A percentile compares a stretch with the other conserved stretches of the same genome.
Conservation (phyloP, 2,329 filamentous ascomycete species). For the Tolypocladium album region DNA sequence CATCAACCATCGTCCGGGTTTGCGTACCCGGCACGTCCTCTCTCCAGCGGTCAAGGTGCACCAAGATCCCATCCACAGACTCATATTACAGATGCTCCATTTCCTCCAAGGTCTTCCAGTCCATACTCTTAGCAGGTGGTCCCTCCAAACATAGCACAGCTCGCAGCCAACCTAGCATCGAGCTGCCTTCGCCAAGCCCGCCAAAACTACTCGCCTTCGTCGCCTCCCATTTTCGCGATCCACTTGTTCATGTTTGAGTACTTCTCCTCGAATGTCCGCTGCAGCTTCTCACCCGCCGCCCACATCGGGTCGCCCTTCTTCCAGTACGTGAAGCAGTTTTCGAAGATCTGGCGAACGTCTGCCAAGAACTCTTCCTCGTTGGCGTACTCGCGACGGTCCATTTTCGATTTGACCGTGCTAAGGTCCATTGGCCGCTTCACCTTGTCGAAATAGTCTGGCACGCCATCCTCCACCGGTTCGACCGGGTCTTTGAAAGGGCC, state of each 20-base stretch:
- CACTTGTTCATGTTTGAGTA: slow-evolving; percentile 49
- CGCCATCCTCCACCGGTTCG: slow-evolving; percentile 42
- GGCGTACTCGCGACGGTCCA: slow-evolving; percentile 41
- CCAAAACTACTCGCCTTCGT: slow-evolving; percentile 16
- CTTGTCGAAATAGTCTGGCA: slow-evolving; percentile 52
- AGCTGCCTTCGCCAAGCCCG: neutral
- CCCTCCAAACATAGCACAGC: neutral
- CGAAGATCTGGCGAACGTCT: slow-evolving; percentile 52
- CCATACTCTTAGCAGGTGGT: neutral
- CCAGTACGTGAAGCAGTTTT: slow-evolving; percentile 57
- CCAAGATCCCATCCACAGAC: neutral
- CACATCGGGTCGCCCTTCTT: slow-evolving; percentile 43
- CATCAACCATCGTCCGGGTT: neutral
- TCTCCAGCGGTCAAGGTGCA: neutral
- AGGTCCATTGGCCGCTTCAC: slow-evolving; percentile 53
- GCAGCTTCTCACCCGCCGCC: slow-evolving; percentile 42
- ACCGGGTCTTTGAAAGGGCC: slow-evolving; percentile 52
- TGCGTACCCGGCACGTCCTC: neutral
- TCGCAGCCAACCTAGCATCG: neutral
- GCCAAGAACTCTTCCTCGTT: slow-evolving; percentile 41
- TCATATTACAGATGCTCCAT: neutral
- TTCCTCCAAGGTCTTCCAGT: no score
- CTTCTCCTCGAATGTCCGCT: slow-evolving; percentile 49
- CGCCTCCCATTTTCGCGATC: slow-evolving; percentile 40
- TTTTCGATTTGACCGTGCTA: slow-evolving; percentile 47